Base-by-base conservation (phyloP, 805 yeast species). In the Metschnikowia continentalis region DNA sequence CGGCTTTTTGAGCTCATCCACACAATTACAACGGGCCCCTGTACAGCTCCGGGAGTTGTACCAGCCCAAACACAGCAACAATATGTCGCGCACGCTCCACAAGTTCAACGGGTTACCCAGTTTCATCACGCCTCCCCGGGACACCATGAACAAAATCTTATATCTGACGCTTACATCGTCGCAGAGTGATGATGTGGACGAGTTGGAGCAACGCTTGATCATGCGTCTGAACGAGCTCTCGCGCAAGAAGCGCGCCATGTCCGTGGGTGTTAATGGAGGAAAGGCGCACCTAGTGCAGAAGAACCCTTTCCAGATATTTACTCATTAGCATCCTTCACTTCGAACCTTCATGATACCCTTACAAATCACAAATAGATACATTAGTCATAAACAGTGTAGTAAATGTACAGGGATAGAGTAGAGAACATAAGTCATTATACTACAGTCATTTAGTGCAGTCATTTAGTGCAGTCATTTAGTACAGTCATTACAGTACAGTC, bases 261-360 rank as follows among this genome's bases (percentile, higher is more conserved):
- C 76, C 20, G 72, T 70, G 23, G 77, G 76, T 1, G 69, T 65
- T 40, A 72, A 72, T 55, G 68, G 64, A 35, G 60, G 69, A 42
- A 72, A 72, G 56, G 58, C 62, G 46, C 60, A 59, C 35, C 62
- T 72, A 38, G 67, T 72, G 26, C 66, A 57, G 49, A 71, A 70
- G 54, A 68, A 63, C 54, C 62, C 59, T 19, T 69, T 69, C 48
- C 55, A 60, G 42, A 63, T 70, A 32, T 35, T 20, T 35, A 19
- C 49, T 17, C 41, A 36, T 19, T 49, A 40, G 47, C 47, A 32
- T 44, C 30, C 7, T 13, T 22, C 37, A 19, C 22, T 20, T 39
- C 33, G 30, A 40, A 38, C 41, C 10, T 43, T 22, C 35, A 32
- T 36, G 39, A 42, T 47, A 35, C 48, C 38, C 48, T 42, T 33